These are phyloP conservation scores for Xylaria cubensis DNA, from an alignment of 495 filamentous ascomycete genomes.

Conservation along the genomic window DNA sequence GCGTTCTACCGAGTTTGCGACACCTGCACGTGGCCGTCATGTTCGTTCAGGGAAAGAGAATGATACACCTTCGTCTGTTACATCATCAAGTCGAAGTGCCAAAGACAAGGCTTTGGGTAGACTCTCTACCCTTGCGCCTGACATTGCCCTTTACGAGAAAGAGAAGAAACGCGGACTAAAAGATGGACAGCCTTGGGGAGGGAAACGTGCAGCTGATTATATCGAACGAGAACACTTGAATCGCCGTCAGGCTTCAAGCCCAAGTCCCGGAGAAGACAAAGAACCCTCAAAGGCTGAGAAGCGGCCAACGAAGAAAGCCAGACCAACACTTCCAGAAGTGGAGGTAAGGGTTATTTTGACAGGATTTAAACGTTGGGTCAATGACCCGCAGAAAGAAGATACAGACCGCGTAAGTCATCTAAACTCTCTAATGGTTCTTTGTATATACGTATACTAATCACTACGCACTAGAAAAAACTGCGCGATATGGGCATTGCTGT, in stretches of 20 bases:
- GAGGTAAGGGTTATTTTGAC: conserved; percentile 77
- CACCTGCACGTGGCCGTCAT: conserved; percentile 51
- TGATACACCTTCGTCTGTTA: conserved; percentile 70
- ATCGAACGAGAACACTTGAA: conserved; percentile 57
- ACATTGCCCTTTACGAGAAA: conserved; percentile 90
- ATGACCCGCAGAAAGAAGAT: conserved; percentile 71
- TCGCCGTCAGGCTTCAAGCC: conserved; percentile 43
- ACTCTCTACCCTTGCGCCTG: conserved; percentile 76
- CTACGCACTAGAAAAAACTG: conserved; percentile 69
- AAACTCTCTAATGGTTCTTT: conserved; percentile 32
- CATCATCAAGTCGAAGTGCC: conserved; percentile 80
- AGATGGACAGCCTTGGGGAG: conserved; percentile 78
- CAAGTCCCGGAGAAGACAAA: conserved; percentile 53
- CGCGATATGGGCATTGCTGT: conserved; percentile 84
- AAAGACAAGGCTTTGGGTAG: conserved; percentile 80
- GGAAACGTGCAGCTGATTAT: conserved; percentile 65
- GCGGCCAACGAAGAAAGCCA: conserved; percentile 65
- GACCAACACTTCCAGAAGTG: conserved; percentile 63
- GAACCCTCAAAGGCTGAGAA: conserved; percentile 54
- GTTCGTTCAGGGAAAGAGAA: conserved; percentile 76
- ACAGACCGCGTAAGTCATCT: conserved; percentile 72
- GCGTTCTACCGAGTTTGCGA: conserved; percentile 41
- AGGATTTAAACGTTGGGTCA: conserved; percentile 78
- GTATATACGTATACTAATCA: conserved; percentile 36
- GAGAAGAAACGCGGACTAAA: conserved; percentile 79